These are phyloP conservation scores for Apostasia shenzhenica DNA, from an alignment of 106 monocot species.

Conservation along the genomic window DNA sequence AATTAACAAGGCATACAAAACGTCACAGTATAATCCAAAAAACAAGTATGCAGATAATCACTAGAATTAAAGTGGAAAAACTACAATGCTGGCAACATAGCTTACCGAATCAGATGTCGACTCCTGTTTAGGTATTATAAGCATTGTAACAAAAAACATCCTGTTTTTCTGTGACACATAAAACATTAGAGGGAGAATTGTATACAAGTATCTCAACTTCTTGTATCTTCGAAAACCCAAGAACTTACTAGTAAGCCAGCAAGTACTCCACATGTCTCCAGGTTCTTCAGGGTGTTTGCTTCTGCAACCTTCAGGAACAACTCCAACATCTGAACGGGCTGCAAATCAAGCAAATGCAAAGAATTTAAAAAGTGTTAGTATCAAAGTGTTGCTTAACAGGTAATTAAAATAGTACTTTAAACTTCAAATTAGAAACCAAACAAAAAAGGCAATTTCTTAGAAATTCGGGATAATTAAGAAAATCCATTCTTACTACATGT, in stretches of 20 bases:
- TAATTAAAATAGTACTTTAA: background rate
- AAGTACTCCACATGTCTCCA: slow-evolving; percentile 99
- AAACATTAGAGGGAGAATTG: background rate
- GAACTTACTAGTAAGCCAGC: slow-evolving; percentile 84
- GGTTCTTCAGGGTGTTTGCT: slow-evolving; percentile 72
- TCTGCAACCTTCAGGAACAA: slow-evolving; percentile 85
- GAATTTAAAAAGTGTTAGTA: background rate
- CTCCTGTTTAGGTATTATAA: slow-evolving; percentile 97
- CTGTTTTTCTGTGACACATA: slow-evolving; percentile 74
- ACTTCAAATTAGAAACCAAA: slow-evolving; percentile 1
- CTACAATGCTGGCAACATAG: background rate
- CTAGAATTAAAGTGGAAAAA: background rate
- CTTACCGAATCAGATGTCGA: slow-evolving; percentile 94
- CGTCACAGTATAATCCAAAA: background rate
- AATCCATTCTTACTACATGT: slow-evolving; percentile 60
- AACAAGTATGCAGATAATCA: background rate
- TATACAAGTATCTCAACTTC: background rate
- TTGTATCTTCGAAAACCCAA: slow-evolving; percentile 1
- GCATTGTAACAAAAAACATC: slow-evolving; percentile 76
- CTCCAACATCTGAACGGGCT: slow-evolving; percentile 91
- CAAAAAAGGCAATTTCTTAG: slow-evolving; percentile 2
- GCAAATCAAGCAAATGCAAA: slow-evolving; percentile 14
- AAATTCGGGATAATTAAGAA: background rate
- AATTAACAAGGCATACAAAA: background rate
- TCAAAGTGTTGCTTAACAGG: background rate